Evolutionary conservation across 1,284 basidiomycete genomes (phyloP), one percentile per base, ranked within the genome.

Genomic region (Cerrena zonata): DNA sequence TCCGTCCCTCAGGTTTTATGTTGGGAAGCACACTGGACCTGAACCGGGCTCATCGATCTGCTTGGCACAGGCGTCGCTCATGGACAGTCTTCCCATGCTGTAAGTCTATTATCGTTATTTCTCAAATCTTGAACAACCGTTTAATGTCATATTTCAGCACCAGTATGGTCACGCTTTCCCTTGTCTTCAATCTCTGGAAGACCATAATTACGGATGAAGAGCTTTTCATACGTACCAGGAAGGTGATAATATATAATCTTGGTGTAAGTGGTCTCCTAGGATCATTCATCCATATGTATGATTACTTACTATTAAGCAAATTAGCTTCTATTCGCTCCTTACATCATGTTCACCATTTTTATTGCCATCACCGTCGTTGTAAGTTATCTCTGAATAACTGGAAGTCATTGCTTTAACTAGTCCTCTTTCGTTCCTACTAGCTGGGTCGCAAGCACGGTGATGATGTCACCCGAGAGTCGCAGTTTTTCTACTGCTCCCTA

Each of bases 71-170:
- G 66, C 74, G 1, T 68, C 74, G 0, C 55, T 76, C 4, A 58
- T 77, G 5, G 67, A 67, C 48, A 73, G 75, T 4, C 69, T 72
- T 3, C 69, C 66, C 13, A 74, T 75, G 1, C 76, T 78, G 76
- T 77, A 52, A 53, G 69, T 59, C 5, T 30, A 18, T 15, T 18
- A 27, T 53, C 26, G 26, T 13, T 44, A 15, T 36, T 18, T 15
- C 2, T n/a, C 19, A 26, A 30, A 26, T 22, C 34, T 21, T 15
- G 23, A 11, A 13, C 11, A 23, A 41, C 19, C 22, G 23, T 38
- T 15, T 22, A 11, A 44, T 44, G 42, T 26, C 15, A n/a, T 22
- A 5, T 38, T 18, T 4, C 23, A 49, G 47, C 22, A 49, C 47
- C 5, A 26, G 38, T 3, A 42, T 39, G 3, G 47, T 39, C 7